Percentiles rank a stretch among this genome's conserved stretches.
Conservation (phyloP, 1,284 basidiomycete species). For the Rhodotorula sp. region DNA sequence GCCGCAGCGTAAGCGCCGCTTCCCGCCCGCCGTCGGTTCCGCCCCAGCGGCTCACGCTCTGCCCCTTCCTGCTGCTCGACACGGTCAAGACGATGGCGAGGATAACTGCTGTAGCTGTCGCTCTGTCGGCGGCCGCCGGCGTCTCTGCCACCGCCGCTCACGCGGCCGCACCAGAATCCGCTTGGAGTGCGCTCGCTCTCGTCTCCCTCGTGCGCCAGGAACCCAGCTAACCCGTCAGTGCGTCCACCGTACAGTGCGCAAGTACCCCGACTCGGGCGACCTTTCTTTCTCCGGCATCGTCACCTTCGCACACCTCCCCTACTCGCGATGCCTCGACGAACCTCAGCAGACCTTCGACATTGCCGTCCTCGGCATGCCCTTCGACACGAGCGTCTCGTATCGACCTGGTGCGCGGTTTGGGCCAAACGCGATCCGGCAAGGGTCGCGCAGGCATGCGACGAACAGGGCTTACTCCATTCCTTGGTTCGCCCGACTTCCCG, state of each 20-base stretch:
- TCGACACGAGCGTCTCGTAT: slow-evolving; percentile 33
- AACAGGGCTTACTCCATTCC: slow-evolving; percentile 33
- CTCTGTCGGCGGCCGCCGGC: not conserved
- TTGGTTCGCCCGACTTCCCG: slow-evolving; percentile 2
- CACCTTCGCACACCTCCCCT: slow-evolving; percentile 33
- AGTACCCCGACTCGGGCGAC: slow-evolving; percentile 23
- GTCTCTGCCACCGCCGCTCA: not conserved
- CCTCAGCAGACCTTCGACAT: slow-evolving; percentile 13
- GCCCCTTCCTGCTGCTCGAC: not conserved
- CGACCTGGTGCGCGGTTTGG: slow-evolving; percentile 46
- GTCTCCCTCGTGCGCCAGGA: not conserved
- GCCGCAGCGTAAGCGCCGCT: no score
- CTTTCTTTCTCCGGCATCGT: slow-evolving; percentile 28
- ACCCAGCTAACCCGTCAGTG: no score
- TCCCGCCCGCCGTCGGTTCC: not conserved
- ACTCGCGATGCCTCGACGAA: slow-evolving; percentile 25
- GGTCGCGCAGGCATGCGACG: slow-evolving; percentile 45
- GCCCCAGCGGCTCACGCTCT: not conserved
- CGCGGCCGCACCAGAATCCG: not conserved
- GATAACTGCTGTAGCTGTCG: not conserved
- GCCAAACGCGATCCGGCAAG: slow-evolving; percentile 51
- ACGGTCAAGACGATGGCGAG: not conserved
- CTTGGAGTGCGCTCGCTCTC: not conserved
- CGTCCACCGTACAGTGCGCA: slow-evolving; percentile 8
- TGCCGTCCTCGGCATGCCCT: slow-evolving; percentile 29